Evolutionary conservation across 2,329 filamentous ascomycete genomes (phyloP), one percentile per base, ranked within the genome.

Genomic region (Xylaria hypoxylon): DNA sequence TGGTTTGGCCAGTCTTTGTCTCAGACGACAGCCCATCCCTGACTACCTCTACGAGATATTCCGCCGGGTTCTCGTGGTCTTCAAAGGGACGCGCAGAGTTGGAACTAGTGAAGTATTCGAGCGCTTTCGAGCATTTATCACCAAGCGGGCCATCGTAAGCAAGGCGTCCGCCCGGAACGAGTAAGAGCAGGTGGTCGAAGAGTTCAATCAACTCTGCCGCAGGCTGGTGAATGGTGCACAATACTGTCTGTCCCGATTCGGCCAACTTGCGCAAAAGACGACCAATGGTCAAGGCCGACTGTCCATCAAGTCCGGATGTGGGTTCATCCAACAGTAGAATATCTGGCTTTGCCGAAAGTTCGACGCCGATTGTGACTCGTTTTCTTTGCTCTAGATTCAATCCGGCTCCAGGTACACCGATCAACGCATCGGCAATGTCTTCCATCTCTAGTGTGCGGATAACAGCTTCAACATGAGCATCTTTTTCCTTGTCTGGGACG

Each of bases 331-430:
- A 59, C 3, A 64, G 83, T 62, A 92, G 84, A 5, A 93, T 81
- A 57, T 89, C 84, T 6, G 90, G 90, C 77, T 90, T 92, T 2
- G 90, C 90, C 22, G 89, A 90, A 19, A 93, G 81, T 75, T 93
- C 91, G 1, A 93, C 90, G 75, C 89, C 90, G 67, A 93, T 92
- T 0, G 90, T 93, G n/a, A 92, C 81, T 71, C 89, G 86, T 65
- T 81, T 81, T n/a, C 80, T 74, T 69, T 81, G 79, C 66, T 82
- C 80, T 1, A 79, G 75, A 73, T 86, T 74, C 17, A 75, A 53
- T 76, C 71, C 70, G 22, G 15, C 11, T 22, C 60, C 51, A 2
- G 60, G 58, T 26, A 63, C 35, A 19, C 35, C 35, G 15, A 38
- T 38, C 19, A 64, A 45, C 5, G 63, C 52, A 15, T 62, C 57